Evolutionary conservation across 202 grass and related monocot species (phyloP).

Genomic region (Panicum virgatum): DNA sequence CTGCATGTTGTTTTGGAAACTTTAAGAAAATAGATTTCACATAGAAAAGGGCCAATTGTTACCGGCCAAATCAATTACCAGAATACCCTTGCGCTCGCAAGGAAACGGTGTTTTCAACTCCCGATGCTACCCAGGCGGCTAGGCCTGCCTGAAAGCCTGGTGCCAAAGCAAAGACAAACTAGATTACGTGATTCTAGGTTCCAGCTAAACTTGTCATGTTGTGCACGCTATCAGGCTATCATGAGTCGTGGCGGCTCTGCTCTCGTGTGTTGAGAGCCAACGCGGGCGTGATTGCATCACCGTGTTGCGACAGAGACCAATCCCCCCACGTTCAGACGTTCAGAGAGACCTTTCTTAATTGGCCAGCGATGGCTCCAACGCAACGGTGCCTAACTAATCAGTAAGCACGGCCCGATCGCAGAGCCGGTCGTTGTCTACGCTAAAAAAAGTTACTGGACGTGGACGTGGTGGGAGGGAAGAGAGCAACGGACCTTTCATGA

Average conservation of each 20-base stretch:
- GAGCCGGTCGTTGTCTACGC: not conserved
- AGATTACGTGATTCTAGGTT: not conserved
- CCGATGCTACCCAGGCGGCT: not conserved
- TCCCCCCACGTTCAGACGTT: not conserved
- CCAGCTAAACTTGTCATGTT: not conserved
- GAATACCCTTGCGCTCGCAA: not conserved
- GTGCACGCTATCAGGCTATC: not conserved
- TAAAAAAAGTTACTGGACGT: not conserved
- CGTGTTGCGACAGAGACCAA: not conserved
- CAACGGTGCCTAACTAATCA: not conserved
- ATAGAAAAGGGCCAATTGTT: not conserved
- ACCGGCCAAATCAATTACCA: not conserved
- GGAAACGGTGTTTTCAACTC: not conserved
- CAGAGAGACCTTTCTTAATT: not conserved
- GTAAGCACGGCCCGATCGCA: too few species aligned
- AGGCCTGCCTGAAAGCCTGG: not conserved
- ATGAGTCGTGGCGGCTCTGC: not conserved
- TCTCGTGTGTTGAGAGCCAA: not conserved
- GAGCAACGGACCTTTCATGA: conserved; percentile 81
- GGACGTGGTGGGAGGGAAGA: too few species aligned
- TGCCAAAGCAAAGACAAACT: not conserved
- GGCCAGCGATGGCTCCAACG: not conserved
- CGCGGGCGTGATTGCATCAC: not conserved
- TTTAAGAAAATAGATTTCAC: not conserved
- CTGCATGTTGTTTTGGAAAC: not conserved